phyloP scores from a whole-genome alignment of 768 basidiomycete genomes.

The Lyophyllum atratum region DNA sequence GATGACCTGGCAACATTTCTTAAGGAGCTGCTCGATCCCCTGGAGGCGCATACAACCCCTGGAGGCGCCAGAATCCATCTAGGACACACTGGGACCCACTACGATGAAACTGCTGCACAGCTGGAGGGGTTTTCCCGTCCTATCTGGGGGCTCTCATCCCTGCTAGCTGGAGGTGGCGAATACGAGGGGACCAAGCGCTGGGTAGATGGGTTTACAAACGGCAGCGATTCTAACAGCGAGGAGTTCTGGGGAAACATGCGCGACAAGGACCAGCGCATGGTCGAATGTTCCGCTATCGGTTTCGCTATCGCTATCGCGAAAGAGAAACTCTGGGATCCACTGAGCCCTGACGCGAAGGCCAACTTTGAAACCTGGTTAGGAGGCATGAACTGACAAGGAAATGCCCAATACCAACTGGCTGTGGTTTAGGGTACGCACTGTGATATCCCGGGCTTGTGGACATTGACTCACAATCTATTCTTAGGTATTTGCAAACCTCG shows the following conservation, averaged over 20 bases:
- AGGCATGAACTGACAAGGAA: conserved; percentile 77
- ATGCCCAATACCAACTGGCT: conserved; percentile 88
- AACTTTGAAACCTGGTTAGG: conserved; percentile 69
- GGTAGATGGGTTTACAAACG: conserved; percentile 65
- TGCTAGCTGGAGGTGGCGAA: conserved; percentile 63
- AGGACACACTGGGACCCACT: conserved; percentile 71
- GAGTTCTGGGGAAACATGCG: conserved; percentile 82
- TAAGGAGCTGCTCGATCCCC: conserved; percentile 60
- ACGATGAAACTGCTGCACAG: conserved; percentile 70
- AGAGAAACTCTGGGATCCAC: conserved; percentile 64
- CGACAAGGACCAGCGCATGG: conserved; percentile 80
- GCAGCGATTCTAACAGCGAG: conserved; percentile 62
- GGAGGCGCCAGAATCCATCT: conserved; percentile 73
- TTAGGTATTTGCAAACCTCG: conserved; percentile 76
- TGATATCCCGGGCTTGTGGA: not conserved
- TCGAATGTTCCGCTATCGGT: conserved; percentile 77
- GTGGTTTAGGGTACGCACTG: conserved; percentile 65
- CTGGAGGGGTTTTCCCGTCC: conserved; percentile 79
- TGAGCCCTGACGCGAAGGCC: conserved; percentile 52
- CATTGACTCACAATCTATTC: not conserved
- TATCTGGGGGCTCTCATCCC: conserved; percentile 71
- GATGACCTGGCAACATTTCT: conserved; percentile 60
- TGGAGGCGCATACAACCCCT: conserved; percentile 68
- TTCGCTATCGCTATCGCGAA: conserved; percentile 68
- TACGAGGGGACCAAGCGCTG: conserved; percentile 63